A percentile compares a stretch with the other conserved stretches of the same genome.
Conservation (phyloP, 352 stramenopile genomes). For the Plasmopara viticola region DNA sequence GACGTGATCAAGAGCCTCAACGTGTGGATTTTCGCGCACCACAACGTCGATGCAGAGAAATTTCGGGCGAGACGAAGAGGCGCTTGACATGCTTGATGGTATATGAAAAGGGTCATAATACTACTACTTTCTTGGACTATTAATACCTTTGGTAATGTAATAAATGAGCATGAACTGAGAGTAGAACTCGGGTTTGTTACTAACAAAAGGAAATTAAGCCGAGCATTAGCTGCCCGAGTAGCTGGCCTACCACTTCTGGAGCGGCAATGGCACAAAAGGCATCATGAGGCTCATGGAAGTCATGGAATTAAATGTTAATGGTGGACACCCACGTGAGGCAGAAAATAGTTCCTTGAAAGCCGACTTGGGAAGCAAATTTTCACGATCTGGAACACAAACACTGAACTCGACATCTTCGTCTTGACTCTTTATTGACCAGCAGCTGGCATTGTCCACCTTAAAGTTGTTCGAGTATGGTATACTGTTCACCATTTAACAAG, state of each 20-base stretch:
- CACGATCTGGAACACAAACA: slow-evolving; percentile 7
- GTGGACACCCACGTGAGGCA: slow-evolving; percentile 11
- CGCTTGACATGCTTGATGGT: slow-evolving; percentile 1
- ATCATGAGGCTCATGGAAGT: background rate
- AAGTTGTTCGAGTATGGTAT: slow-evolving; percentile 8
- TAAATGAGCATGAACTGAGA: slow-evolving; percentile 10
- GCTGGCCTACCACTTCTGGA: slow-evolving; percentile 30
- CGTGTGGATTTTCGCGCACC: slow-evolving; percentile 10
- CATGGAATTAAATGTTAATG: slow-evolving; percentile 10
- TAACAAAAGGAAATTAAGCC: background rate
- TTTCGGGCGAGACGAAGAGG: slow-evolving; percentile 2
- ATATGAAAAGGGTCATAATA: background rate
- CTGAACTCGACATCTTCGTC: slow-evolving; percentile 8
- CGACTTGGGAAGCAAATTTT: slow-evolving; percentile 3
- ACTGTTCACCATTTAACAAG: slow-evolving; percentile 11
- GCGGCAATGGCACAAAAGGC: slow-evolving; percentile 16
- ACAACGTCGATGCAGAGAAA: slow-evolving; percentile 33
- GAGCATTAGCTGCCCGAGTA: slow-evolving; percentile 2
- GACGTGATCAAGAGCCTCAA: slow-evolving; percentile 29
- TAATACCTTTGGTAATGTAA: background rate
- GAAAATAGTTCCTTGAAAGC: slow-evolving; percentile 16
- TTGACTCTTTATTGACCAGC: slow-evolving; percentile 21
- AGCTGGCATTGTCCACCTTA: slow-evolving; percentile 3
- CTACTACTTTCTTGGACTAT: background rate
- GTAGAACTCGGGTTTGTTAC: background rate